phyloP scores from a whole-genome alignment of 148 eudicot species.

The Agrostemma githago region DNA sequence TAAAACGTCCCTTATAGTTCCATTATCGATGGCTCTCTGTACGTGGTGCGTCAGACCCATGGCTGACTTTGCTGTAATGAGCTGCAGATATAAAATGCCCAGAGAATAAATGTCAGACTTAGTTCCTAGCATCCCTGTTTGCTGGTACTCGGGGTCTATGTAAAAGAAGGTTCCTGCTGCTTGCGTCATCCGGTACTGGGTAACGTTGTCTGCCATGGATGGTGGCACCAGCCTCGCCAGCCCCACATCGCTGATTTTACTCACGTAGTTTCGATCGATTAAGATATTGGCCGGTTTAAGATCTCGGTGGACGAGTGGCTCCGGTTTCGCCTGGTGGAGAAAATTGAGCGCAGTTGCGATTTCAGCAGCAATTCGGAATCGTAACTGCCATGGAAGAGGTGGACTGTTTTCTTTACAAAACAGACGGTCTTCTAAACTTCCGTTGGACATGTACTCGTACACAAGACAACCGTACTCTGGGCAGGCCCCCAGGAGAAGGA shows the following conservation, averaged over 20 bases:
- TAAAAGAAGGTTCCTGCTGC: conserved; percentile 75
- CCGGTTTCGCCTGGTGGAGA: conserved; percentile 69
- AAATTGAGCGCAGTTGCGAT: conserved; percentile 54
- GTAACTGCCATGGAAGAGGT: conserved; percentile 55
- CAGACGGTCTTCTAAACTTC: conserved; percentile 67
- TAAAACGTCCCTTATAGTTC: conserved; percentile 38
- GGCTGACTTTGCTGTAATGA: conserved; percentile 55
- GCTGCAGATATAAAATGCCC: conserved; percentile 53
- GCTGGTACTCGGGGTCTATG: conserved; percentile 82
- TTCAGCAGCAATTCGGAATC: conserved; percentile 70
- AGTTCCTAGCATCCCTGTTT: conserved; percentile 64
- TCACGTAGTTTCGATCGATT: conserved; percentile 50
- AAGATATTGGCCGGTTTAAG: conserved; percentile 66
- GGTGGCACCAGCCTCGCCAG: conserved; percentile 69
- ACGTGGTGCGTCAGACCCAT: conserved; percentile 69
- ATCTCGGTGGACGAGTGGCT: conserved; percentile 75
- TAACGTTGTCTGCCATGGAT: conserved; percentile 41
- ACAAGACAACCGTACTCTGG: conserved; percentile 71
- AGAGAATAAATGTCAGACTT: conserved; percentile 66
- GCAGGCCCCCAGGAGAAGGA: conserved; percentile 72
- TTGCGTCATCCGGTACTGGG: conserved; percentile 63
- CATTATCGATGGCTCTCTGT: conserved; percentile 42
- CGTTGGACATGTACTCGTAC: conserved; percentile 71
- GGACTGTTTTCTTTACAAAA: conserved; percentile 36
- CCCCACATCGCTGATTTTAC: conserved; percentile 73